Conservation (phyloP, 805 yeast genomes). For the Metschnikowia anglica region DNA sequence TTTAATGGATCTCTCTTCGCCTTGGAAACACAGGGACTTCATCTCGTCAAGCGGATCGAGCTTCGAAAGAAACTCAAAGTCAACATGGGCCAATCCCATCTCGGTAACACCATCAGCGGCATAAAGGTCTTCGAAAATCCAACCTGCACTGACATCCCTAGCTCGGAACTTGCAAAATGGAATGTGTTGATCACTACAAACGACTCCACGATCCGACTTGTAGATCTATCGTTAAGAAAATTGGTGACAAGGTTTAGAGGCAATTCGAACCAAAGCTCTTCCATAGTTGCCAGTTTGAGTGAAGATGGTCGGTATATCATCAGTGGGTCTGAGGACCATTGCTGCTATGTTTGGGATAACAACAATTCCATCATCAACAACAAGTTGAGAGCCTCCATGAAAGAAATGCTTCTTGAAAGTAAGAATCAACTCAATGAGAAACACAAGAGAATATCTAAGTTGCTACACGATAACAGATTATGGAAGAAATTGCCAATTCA, state of each 20-base stretch:
- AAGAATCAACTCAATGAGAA: constrained; percentile 35
- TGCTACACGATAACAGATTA: constrained; percentile 30
- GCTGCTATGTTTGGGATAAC: constrained; percentile 79
- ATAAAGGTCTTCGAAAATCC: constrained; percentile 49
- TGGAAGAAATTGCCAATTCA: constrained; percentile 27
- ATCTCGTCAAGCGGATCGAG: constrained; percentile 34
- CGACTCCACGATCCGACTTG: constrained; percentile 74
- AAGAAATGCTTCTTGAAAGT: constrained; percentile 36
- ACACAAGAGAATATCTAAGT: constrained; percentile 29
- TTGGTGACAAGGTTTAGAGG: constrained; percentile 75
- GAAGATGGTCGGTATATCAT: constrained; percentile 60
- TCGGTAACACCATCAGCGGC: constrained; percentile 67
- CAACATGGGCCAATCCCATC: constrained; percentile 20
- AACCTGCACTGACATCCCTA: constrained; percentile 9
- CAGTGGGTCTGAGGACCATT: constrained; percentile 84
- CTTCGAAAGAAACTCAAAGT: constrained; percentile 29
- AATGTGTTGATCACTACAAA: constrained; percentile 64
- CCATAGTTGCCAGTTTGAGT: constrained; percentile 63
- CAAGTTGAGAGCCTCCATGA: constrained; percentile 34
- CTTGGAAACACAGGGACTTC: constrained; percentile 64
- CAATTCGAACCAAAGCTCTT: constrained; percentile 64
- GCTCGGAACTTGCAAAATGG: constrained; percentile 24
- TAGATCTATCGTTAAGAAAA: constrained; percentile 52
- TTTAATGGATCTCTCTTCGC: constrained; percentile 68
- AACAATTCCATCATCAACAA: constrained; percentile 42